phyloP scores from a whole-genome alignment of 805 yeast genomes.

The Saccharomycopsis malanga region DNA sequence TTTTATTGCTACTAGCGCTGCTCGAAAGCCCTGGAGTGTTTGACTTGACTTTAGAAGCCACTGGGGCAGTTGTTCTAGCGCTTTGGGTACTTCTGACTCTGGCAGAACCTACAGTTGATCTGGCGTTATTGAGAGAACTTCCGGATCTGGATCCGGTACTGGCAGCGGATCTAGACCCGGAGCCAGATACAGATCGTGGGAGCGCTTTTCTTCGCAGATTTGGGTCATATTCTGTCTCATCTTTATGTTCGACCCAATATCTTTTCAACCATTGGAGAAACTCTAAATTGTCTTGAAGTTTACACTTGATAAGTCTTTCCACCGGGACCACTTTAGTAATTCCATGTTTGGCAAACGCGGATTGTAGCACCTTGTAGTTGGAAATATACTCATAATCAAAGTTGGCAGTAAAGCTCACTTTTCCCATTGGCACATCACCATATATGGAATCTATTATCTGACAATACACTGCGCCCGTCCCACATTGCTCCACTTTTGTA shows the following conservation, averaged over 20 bases:
- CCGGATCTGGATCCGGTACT: constrained; percentile 3
- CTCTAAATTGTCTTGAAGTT: constrained; percentile 90
- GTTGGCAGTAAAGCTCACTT: constrained; percentile 64
- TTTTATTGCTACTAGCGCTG: neutral
- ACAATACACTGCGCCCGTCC: constrained; percentile 92
- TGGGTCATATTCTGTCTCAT: constrained; percentile 68
- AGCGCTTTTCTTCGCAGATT: constrained; percentile 41
- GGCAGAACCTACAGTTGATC: neutral
- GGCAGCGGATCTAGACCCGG: neutral
- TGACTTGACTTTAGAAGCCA: neutral
- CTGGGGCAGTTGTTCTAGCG: neutral
- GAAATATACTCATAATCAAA: constrained; percentile 70
- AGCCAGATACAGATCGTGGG: neutral
- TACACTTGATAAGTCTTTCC: constrained; percentile 74
- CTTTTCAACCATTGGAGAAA: constrained; percentile 87
- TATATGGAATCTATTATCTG: constrained; percentile 83
- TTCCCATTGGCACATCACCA: constrained; percentile 73
- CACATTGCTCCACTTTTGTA: constrained; percentile 85
- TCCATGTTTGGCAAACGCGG: constrained; percentile 62
- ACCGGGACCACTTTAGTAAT: constrained; percentile 74
- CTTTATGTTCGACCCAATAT: constrained; percentile 72
- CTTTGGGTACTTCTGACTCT: neutral
- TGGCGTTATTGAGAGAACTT: constrained; percentile 7
- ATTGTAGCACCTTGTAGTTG: constrained; percentile 82
- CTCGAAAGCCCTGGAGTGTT: neutral